Percentiles rank a stretch among this genome's conserved stretches.
phyloP scores from a whole-genome alignment of 768 basidiomycete genomes.

The Pisolithus tinctorius region DNA sequence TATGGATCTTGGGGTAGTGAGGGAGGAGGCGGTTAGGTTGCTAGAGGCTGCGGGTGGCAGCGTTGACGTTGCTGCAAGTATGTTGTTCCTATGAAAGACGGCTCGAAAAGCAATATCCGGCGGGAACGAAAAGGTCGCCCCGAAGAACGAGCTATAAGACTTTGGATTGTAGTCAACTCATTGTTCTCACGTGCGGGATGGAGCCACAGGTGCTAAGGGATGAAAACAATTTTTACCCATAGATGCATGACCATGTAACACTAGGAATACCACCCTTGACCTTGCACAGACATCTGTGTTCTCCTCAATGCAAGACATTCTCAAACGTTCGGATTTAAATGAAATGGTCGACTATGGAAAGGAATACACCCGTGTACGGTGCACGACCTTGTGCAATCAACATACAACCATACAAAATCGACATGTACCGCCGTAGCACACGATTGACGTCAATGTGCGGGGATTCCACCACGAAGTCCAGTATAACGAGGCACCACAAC shows the following conservation, averaged over 20 bases:
- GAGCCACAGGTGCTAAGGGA: background rate
- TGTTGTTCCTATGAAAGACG: slow-evolving; percentile 57
- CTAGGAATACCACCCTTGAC: background rate
- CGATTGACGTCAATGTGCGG: no score
- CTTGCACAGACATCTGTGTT: background rate
- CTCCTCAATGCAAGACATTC: no score
- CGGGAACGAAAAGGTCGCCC: background rate
- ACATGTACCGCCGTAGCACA: no score
- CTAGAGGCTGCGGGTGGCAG: slow-evolving; percentile 81
- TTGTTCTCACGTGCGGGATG: background rate
- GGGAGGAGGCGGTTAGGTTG: slow-evolving; percentile 70
- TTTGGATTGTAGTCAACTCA: background rate
- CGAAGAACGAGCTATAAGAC: background rate
- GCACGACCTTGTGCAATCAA: no score
- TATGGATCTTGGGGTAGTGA: slow-evolving; percentile 68
- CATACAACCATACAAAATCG: no score
- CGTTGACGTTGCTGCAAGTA: slow-evolving; percentile 80
- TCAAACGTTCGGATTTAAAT: no score
- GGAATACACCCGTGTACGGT: no score
- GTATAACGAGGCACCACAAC: no score
- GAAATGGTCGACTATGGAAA: no score
- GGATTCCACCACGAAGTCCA: no score
- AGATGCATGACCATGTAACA: slow-evolving; percentile 1
- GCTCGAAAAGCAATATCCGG: background rate
- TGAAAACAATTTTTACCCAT: background rate